Base-by-base conservation (phyloP, 2,329 filamentous ascomycete species). In the Cadophora sp. region DNA sequence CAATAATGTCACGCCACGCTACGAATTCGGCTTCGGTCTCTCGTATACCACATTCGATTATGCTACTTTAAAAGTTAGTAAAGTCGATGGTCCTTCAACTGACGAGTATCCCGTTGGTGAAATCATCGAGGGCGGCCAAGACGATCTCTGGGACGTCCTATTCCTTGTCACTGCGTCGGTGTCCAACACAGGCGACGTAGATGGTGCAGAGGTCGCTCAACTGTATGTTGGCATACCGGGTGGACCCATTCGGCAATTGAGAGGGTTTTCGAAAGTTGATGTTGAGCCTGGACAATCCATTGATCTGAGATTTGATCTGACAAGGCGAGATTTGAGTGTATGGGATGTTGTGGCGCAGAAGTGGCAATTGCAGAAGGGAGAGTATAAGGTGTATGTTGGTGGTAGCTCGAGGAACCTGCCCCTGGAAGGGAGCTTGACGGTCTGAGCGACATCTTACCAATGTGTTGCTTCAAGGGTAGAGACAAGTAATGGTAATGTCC, bases 301-400 rank as follows among this genome's bases (percentile, higher is more conserved):
- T 4, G 77, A 77, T 1, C 75, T 87, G 8, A 78, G 72, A 0
- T 86, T 92, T 71, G 79, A 83, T 40, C 76, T 92, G 46, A 88
- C 84, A 4, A 82, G 86, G 66, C 84, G 89, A 59, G 89, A 92
- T 72, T 75, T 92, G 64, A 89, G 87, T 69, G 81, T 87, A 0
- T 92, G 89, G 89, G 86, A 91, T 74, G 85, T 88, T 3, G 79
- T 77, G 0, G 78, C 79, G 19, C 88, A 91, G 79, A 81, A 84
- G 68, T 91, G 89, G 89, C 79, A 81, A 12, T 67, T 87, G 12
- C 81, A 72, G 40, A 61, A 53, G 22, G 74, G 71, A 1, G 64
- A 46, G 8, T 75, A 75, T 66, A 63, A 55, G n/a, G 53, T 75
- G 24, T 72, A 37, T 59, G 72, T 76, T 40, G 74, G 74, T 2